Conservation (phyloP, 495 filamentous ascomycete genomes). For the Lasiosphaeria ovina region DNA sequence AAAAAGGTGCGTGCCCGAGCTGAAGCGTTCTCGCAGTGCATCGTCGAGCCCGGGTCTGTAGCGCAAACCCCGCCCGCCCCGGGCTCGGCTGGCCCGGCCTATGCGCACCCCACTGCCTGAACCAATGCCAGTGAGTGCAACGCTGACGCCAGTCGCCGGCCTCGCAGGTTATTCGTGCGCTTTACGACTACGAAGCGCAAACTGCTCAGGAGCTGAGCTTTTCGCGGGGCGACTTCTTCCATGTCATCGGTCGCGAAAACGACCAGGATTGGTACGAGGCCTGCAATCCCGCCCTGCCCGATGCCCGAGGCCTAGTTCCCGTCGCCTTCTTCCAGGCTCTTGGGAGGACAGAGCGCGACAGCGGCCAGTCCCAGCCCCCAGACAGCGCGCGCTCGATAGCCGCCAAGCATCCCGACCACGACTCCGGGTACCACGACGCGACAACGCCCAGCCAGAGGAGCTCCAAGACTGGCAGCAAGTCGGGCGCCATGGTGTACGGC, state of each 20-base stretch:
- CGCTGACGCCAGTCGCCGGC: slow-evolving; percentile 23
- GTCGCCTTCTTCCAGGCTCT: slow-evolving; percentile 90
- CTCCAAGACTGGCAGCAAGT: slow-evolving; percentile 57
- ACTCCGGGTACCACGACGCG: slow-evolving; percentile 79
- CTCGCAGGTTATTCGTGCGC: slow-evolving; percentile 88
- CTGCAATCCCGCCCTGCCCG: slow-evolving; percentile 89
- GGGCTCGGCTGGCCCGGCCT: neutral
- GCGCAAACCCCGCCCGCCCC: neutral
- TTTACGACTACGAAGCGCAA: slow-evolving; percentile 85
- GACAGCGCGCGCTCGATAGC: slow-evolving; percentile 57
- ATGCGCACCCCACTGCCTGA: neutral
- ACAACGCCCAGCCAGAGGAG: slow-evolving; percentile 44
- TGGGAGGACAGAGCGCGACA: slow-evolving; percentile 86
- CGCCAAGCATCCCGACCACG: slow-evolving; percentile 54
- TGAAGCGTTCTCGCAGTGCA: slow-evolving; percentile 8
- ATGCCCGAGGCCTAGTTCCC: slow-evolving; percentile 86
- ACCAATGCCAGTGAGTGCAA: neutral
- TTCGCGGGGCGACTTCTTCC: slow-evolving; percentile 93
- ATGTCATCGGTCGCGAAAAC: slow-evolving; percentile 95
- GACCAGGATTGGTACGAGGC: slow-evolving; percentile 97
- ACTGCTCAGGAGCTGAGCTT: slow-evolving; percentile 82
- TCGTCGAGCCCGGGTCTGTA: neutral
- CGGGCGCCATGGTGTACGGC: slow-evolving; percentile 90
- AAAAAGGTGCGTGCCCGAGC: slow-evolving; percentile 73
- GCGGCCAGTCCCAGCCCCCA: slow-evolving; percentile 65